Evolutionary conservation across 495 filamentous ascomycete genomes (phyloP).

Genomic region (Sphaerosporella brunnea): DNA sequence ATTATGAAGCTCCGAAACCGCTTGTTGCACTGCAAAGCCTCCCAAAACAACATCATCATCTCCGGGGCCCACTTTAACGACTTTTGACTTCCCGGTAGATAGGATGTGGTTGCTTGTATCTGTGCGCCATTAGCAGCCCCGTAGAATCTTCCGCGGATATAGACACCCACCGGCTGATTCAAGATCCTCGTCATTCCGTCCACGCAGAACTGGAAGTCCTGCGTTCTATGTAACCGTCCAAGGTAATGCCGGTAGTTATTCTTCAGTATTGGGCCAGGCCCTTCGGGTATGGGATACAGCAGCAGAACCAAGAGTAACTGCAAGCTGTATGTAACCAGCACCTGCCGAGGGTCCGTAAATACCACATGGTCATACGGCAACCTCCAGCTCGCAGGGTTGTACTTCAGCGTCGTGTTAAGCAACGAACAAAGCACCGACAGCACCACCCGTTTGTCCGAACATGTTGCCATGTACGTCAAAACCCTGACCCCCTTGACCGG

Average conservation of each 20-base stretch:
- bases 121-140: conserved; percentile 22
- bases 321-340: conserved; percentile 77
- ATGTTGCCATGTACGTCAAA: conserved; percentile 75
- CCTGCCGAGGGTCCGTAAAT: conserved; percentile 82
- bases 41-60: conserved; percentile 97
- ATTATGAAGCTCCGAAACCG: conserved; percentile 93
- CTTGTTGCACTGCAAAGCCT: conserved; percentile 93
- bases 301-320: conserved; percentile 78
- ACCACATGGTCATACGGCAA: conserved; percentile 90
- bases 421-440: conserved; percentile 79
- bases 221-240: conserved; percentile 73
- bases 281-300: conserved; percentile 79
- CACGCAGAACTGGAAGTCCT: conserved; percentile 94
- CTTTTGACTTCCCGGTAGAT: conserved; percentile 72
- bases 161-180: conserved; percentile 54
- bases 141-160: not conserved
- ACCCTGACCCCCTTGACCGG: conserved; percentile 74
- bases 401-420: conserved; percentile 93
- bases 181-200: conserved; percentile 90
- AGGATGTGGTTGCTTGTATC: conserved; percentile 72
- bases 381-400: conserved; percentile 86
- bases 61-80: conserved; percentile 80
- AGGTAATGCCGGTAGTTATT: conserved; percentile 90
- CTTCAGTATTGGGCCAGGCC: conserved; percentile 39
- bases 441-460: conserved; percentile 77